phyloP scores from a whole-genome alignment of 768 basidiomycete genomes.

The Kwoniella newhampshirensis region DNA sequence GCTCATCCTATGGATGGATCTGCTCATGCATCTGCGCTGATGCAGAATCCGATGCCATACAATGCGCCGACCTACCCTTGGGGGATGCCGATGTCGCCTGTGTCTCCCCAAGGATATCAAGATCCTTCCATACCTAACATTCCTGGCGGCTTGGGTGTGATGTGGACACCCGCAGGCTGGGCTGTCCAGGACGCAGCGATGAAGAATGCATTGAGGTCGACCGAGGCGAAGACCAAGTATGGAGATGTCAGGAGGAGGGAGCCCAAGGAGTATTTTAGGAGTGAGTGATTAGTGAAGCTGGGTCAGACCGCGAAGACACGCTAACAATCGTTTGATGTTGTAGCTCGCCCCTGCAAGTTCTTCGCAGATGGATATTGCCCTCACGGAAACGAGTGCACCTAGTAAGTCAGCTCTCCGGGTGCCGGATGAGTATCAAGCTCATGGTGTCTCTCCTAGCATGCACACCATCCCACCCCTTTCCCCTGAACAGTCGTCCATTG shows the following conservation, averaged over 20 bases:
- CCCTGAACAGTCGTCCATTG: constrained; percentile 12
- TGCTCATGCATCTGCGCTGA: no score
- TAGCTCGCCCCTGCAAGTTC: constrained; percentile 47
- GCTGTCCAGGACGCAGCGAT: constrained; percentile 48
- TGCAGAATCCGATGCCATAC: no score
- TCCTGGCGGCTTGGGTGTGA: constrained; percentile 35
- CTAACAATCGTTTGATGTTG: constrained; percentile 5
- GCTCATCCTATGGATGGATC: no score
- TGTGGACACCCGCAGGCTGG: constrained; percentile 50
- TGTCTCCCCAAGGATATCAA: constrained; percentile 10
- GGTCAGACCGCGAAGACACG: background rate
- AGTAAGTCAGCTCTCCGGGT: constrained; percentile 26
- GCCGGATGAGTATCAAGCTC: background rate
- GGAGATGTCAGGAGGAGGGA: constrained; percentile 8
- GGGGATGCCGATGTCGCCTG: constrained; percentile 46
- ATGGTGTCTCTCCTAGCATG: constrained; percentile 15
- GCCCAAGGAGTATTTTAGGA: constrained; percentile 44
- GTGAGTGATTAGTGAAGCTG: constrained; percentile 41
- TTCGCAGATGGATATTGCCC: constrained; percentile 48
- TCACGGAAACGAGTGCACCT: constrained; percentile 48
- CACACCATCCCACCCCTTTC: constrained; percentile 22
- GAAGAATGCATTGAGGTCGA: constrained; percentile 30
- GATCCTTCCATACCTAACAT: constrained; percentile 10
- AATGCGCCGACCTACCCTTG: constrained; percentile 36
- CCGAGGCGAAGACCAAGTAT: constrained; percentile 25